Percentiles rank a stretch among this genome's conserved stretches.
Evolutionary conservation across 495 filamentous ascomycete species (phyloP).

Genomic region (Talaromyces nanjingensis): DNA sequence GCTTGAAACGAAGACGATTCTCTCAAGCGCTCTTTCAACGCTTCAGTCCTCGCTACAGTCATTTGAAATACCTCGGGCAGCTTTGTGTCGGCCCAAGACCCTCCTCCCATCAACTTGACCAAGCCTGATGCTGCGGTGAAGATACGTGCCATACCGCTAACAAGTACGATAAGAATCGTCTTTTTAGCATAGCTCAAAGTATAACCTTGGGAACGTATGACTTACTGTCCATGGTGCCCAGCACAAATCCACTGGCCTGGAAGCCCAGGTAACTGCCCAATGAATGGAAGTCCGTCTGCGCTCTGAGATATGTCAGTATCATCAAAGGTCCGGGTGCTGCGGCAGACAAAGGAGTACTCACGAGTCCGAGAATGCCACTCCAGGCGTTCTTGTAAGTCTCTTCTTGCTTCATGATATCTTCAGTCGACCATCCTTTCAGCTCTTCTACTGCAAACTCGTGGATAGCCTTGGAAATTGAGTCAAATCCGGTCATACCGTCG

Average conservation of each 20-base stretch:
- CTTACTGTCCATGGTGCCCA: slow-evolving; percentile 1
- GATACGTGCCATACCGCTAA: neutral
- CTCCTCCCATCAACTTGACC: neutral
- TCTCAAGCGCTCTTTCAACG: neutral
- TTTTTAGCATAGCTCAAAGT: neutral
- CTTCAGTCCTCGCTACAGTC: neutral
- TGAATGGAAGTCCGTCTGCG: slow-evolving; percentile 1
- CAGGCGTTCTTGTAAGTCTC: neutral
- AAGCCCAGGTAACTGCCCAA: neutral
- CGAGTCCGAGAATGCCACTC: neutral
- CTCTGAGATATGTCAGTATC: neutral
- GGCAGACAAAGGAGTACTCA: neutral
- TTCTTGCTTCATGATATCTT: neutral
- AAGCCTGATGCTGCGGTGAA: neutral
- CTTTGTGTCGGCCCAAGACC: neutral
- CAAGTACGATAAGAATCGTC: neutral
- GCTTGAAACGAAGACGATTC: neutral
- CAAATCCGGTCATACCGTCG: neutral
- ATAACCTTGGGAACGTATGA: neutral
- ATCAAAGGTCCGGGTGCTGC: neutral
- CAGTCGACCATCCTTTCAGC: neutral
- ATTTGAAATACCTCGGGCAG: slow-evolving; percentile 2
- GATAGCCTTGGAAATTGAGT: neutral
- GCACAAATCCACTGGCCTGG: slow-evolving; percentile 1
- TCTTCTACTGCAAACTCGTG: neutral